Evolutionary conservation across 2,329 filamentous ascomycete genomes (phyloP).

Genomic region (Talaromyces sp.): DNA sequence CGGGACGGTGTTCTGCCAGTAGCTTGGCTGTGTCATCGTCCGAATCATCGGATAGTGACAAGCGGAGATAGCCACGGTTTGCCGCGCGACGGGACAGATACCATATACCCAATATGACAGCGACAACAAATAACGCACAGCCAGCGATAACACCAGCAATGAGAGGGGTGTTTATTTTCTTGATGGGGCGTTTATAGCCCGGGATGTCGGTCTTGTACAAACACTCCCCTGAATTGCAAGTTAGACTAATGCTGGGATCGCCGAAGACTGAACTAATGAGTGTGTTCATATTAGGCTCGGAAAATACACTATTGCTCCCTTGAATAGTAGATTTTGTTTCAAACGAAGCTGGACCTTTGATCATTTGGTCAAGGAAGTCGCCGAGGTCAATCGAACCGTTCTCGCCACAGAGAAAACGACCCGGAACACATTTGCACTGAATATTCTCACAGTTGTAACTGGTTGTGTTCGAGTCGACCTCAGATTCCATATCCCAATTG

Average conservation of each 20-base stretch:
- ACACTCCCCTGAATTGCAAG: slow-evolving; percentile 87
- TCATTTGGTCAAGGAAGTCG: slow-evolving; percentile 80
- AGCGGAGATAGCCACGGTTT: slow-evolving; percentile 65
- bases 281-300: slow-evolving; percentile 89
- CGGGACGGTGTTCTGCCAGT: slow-evolving; percentile 88
- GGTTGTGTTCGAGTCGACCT: slow-evolving; percentile 75
- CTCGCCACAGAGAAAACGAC: slow-evolving; percentile 91
- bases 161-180: slow-evolving; percentile 93
- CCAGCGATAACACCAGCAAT: slow-evolving; percentile 92
- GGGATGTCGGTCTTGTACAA: slow-evolving; percentile 90
- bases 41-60: slow-evolving; percentile 80
- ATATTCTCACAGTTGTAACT: slow-evolving; percentile 83
- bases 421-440: slow-evolving; percentile 83
- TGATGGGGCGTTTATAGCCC: slow-evolving; percentile 83
- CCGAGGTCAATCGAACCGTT: slow-evolving; percentile 87
- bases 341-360: slow-evolving; percentile 86
- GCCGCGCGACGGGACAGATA: slow-evolving; percentile 77
- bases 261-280: slow-evolving; percentile 88
- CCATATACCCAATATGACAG: slow-evolving; percentile 80
- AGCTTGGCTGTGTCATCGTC: slow-evolving; percentile 85
- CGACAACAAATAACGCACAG: slow-evolving; percentile 84
- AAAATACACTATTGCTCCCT: slow-evolving; percentile 72
- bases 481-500: slow-evolving; percentile 69
- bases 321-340: slow-evolving; percentile 65
- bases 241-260: slow-evolving; percentile 82